phyloP scores from a whole-genome alignment of 2,329 filamentous ascomycete genomes.

The Scedosporium aurantiacum region DNA sequence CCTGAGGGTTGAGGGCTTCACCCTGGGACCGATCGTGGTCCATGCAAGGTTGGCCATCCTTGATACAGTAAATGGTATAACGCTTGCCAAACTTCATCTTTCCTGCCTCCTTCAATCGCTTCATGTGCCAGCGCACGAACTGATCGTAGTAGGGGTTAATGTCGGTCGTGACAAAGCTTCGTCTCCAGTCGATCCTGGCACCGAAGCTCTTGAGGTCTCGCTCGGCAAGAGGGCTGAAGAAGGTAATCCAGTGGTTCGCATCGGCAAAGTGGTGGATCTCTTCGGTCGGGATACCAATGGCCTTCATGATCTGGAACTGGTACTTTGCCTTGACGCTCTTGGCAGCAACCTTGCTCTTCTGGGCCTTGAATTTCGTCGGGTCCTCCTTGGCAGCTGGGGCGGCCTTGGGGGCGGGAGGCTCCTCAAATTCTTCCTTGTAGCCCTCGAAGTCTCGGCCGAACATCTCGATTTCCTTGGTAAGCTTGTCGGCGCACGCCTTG shows the following conservation, averaged over 20 bases:
- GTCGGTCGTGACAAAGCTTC: constrained; percentile 88
- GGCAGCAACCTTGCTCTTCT: constrained; percentile 82
- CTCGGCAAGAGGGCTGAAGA: constrained; percentile 51
- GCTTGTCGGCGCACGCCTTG: constrained; percentile 93
- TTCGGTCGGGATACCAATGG: constrained; percentile 73
- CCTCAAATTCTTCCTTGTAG: constrained; percentile 45
- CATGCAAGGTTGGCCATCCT: constrained; percentile 45
- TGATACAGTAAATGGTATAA: constrained; percentile 88
- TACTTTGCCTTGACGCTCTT: constrained; percentile 94
- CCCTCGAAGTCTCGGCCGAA: constrained; percentile 81
- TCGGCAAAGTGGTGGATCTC: constrained; percentile 93
- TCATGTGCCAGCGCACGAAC: constrained; percentile 97
- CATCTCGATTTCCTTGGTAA: constrained; percentile 75
- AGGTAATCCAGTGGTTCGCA: constrained; percentile 80
- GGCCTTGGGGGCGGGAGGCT: constrained; percentile 37
- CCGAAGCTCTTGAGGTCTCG: constrained; percentile 72
- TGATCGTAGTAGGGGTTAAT: constrained; percentile 95
- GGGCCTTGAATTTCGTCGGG: constrained; percentile 80
- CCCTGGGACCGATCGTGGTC: constrained; percentile 36
- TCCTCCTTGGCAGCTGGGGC: constrained; percentile 65
- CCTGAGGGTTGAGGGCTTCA: constrained; percentile 58
- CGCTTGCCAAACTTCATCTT: constrained; percentile 92
- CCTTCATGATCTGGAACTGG: constrained; percentile 89
- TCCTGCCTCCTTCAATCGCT: constrained; percentile 71
- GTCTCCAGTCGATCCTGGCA: constrained; percentile 82